Evolutionary conservation across 1,284 basidiomycete species (phyloP).

Genomic region (Tylopilus orsonianus): DNA sequence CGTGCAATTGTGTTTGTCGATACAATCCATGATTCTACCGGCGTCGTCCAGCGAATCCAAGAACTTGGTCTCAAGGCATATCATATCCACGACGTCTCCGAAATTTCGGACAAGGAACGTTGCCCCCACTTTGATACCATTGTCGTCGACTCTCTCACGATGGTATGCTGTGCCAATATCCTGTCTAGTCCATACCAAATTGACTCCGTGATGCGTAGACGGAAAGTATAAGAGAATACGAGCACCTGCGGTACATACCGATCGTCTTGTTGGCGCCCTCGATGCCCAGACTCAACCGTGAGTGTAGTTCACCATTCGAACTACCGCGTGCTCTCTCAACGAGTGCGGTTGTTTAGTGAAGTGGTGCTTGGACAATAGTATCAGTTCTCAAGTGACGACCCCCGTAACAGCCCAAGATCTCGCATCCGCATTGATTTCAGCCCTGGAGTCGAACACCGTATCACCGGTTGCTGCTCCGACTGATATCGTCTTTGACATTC

Average conservation of each 20-base stretch:
- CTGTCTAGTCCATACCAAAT: slow-evolving; percentile 2
- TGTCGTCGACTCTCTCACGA: slow-evolving; percentile 84
- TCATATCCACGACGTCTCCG: slow-evolving; percentile 74
- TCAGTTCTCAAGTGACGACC: slow-evolving; percentile 88
- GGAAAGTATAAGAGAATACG: slow-evolving; percentile 86
- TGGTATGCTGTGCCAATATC: slow-evolving; percentile 55
- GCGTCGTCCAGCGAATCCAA: slow-evolving; percentile 76
- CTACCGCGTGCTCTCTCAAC: slow-evolving; percentile 8
- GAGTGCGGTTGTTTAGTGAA: slow-evolving; percentile 55
- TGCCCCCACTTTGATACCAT: slow-evolving; percentile 95
- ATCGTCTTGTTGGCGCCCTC: slow-evolving; percentile 90
- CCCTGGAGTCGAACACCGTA: slow-evolving; percentile 90
- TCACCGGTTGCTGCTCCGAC: slow-evolving; percentile 78
- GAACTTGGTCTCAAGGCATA: slow-evolving; percentile 84
- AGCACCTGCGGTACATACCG: slow-evolving; percentile 95
- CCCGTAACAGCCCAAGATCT: slow-evolving; percentile 90
- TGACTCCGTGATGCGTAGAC: slow-evolving; percentile 50
- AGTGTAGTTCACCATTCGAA: slow-evolving; percentile 33
- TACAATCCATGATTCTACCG: slow-evolving; percentile 76
- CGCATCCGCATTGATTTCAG: slow-evolving; percentile 89
- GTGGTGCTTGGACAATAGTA: slow-evolving; percentile 90
- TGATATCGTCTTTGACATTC: slow-evolving; percentile 87
- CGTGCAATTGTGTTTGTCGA: slow-evolving; percentile 89
- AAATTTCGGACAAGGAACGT: slow-evolving; percentile 78
- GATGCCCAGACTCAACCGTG: slow-evolving; percentile 73